Conservation (phyloP, 2,329 filamentous ascomycete species). For the Hirsutella minnesotensis region DNA sequence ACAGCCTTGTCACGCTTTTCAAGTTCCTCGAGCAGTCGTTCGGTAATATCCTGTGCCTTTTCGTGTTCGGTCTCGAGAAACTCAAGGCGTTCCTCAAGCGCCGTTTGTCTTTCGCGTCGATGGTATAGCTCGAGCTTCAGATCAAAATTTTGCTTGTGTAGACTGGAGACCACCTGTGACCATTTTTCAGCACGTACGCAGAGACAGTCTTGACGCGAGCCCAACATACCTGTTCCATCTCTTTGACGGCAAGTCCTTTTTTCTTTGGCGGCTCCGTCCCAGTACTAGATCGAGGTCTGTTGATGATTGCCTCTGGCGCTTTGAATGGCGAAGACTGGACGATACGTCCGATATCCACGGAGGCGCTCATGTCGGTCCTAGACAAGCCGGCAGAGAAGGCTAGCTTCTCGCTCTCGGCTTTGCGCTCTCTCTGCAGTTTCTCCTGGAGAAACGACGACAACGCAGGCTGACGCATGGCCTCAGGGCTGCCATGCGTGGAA, state of each 20-base stretch:
- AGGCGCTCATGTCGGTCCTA: constrained; percentile 25
- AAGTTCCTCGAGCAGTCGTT: constrained; percentile 45
- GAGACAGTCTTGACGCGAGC: background rate
- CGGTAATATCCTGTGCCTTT: constrained; percentile 45
- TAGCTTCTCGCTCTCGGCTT: constrained; percentile 32
- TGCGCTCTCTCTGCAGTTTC: constrained; percentile 38
- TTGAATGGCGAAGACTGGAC: constrained; percentile 28
- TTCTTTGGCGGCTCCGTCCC: constrained; percentile 29
- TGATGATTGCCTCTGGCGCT: constrained; percentile 18
- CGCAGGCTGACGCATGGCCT: constrained; percentile 25
- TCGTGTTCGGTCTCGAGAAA: constrained; percentile 39
- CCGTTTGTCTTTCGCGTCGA: constrained; percentile 50
- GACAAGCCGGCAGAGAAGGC: constrained; percentile 19
- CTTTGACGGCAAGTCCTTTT: constrained; percentile 50
- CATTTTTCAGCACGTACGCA: constrained; percentile 4
- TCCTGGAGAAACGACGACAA: constrained; percentile 43
- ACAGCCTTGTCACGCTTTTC: constrained; percentile 60
- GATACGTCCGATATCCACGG: constrained; percentile 23
- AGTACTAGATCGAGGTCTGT: constrained; percentile 30
- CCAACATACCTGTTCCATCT: constrained; percentile 50
- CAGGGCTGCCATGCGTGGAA: constrained; percentile 29
- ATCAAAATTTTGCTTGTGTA: constrained; percentile 69
- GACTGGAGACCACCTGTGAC: constrained; percentile 46
- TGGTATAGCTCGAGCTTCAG: constrained; percentile 64
- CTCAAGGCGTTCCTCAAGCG: constrained; percentile 46